Conservation (phyloP, 768 basidiomycete genomes). For the Pulveroboletus sp. region DNA sequence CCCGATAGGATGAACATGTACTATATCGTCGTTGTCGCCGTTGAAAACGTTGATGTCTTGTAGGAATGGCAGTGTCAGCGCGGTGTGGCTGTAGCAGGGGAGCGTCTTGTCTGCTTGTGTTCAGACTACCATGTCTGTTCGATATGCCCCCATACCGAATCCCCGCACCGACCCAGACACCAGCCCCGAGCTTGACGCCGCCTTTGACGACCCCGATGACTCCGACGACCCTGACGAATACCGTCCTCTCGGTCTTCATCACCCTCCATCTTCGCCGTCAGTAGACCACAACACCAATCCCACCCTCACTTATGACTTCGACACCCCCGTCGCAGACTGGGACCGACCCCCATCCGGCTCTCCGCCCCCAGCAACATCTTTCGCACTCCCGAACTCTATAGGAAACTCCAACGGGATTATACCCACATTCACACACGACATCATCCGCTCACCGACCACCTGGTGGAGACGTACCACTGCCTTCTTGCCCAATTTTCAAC, state of each 20-base stretch:
- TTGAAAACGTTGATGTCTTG: not conserved
- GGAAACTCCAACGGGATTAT: constrained; percentile 75
- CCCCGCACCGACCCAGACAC: constrained; percentile 45
- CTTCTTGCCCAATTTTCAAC: constrained; percentile 51
- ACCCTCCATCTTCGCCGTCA: constrained; percentile 26
- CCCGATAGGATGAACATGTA: constrained; percentile 14
- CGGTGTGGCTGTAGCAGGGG: not conserved
- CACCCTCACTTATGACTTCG: constrained; percentile 68
- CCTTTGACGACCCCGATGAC: constrained; percentile 77
- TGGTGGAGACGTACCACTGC: constrained; percentile 55
- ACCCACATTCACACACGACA: constrained; percentile 42
- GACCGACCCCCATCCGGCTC: constrained; percentile 82
- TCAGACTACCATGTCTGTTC: constrained; percentile 40
- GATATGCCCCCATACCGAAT: constrained; percentile 67
- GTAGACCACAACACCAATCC: constrained; percentile 4
- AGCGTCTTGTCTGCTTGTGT: not conserved
- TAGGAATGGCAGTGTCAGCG: constrained; percentile 11
- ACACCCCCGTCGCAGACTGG: constrained; percentile 60
- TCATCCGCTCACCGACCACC: constrained; percentile 29
- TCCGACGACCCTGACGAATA: constrained; percentile 46
- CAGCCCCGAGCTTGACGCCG: constrained; percentile 74
- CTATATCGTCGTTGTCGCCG: no score
- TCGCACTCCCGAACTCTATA: constrained; percentile 61
- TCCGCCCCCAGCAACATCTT: constrained; percentile 60
- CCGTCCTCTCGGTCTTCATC: constrained; percentile 45